These are phyloP conservation scores for Euryodendron excelsum DNA, from an alignment of 148 eudicot species.

Conservation along the genomic window DNA sequence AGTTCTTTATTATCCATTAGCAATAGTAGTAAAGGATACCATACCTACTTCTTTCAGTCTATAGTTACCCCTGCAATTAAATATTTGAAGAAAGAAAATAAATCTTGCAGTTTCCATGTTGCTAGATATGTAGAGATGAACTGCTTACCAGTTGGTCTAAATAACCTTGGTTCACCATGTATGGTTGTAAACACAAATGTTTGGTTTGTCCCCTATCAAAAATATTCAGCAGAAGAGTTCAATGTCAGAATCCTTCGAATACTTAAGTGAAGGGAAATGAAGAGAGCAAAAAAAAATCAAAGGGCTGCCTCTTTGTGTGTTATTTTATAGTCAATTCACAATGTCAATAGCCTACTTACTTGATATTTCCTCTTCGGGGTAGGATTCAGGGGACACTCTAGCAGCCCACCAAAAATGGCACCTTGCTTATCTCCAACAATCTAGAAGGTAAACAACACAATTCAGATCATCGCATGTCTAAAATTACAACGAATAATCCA, in stretches of 20 bases:
- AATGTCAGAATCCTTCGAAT: background rate
- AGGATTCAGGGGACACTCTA: conserved; percentile 78
- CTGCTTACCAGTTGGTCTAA: conserved; percentile 83
- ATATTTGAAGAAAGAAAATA: background rate
- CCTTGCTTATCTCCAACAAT: conserved; percentile 89
- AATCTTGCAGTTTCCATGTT: background rate
- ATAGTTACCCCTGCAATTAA: background rate
- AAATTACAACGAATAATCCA: conserved; percentile 3
- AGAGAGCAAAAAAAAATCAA: background rate
- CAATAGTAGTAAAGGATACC: conserved; percentile 6
- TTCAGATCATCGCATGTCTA: conserved; percentile 9
- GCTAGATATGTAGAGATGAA: background rate
- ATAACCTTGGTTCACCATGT: conserved; percentile 87
- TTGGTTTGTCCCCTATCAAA: conserved; percentile 82
- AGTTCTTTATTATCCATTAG: background rate
- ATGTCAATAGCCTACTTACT: conserved; percentile 40
- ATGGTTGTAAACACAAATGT: conserved; percentile 84
- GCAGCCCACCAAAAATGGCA: conserved; percentile 88
- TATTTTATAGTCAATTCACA: background rate
- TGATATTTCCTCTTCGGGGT: conserved; percentile 88
- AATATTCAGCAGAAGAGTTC: conserved; percentile 11
- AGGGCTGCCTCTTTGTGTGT: background rate
- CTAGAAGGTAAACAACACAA: conserved; percentile 31
- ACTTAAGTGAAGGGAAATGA: background rate
- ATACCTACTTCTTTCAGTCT: background rate